These are phyloP conservation scores for Rubroboletus satanas DNA, from an alignment of 768 basidiomycete genomes.

Conservation along the genomic window DNA sequence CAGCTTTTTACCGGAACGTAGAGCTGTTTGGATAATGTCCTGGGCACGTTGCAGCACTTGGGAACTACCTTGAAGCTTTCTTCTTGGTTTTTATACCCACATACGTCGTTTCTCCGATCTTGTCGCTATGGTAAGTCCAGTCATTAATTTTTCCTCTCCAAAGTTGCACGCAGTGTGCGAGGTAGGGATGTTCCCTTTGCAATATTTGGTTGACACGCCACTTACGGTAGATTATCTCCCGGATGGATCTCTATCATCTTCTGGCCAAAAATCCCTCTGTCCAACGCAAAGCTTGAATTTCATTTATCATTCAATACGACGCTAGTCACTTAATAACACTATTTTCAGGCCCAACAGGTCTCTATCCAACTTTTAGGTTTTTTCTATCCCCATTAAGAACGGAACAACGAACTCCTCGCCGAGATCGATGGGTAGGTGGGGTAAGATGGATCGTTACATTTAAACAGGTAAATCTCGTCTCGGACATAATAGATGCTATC, in stretches of 20 bases:
- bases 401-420: not conserved
- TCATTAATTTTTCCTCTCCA: not conserved
- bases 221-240: not conserved
- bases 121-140: not conserved
- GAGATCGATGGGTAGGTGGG: not conserved
- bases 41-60: not conserved
- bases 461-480: not conserved
- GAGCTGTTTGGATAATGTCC: not conserved
- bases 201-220: not conserved
- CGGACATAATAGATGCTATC: not conserved
- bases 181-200: not conserved
- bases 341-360: not conserved
- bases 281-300: not conserved
- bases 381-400: not conserved
- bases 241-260: not conserved
- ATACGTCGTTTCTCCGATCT: not conserved
- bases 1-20: not conserved
- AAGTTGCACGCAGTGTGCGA: not conserved
- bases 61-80: not conserved
- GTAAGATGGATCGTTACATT: not conserved
- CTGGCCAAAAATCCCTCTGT: not conserved
- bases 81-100: too few species aligned
- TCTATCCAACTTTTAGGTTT: not conserved
- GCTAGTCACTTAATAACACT: not conserved
- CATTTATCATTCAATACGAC: not conserved